A percentile compares a stretch with the other conserved stretches of the same genome.
These are phyloP conservation scores for Cymbopogon citratus DNA, from an alignment of 176 grass and related monocot genomes.

Conservation along the genomic window DNA sequence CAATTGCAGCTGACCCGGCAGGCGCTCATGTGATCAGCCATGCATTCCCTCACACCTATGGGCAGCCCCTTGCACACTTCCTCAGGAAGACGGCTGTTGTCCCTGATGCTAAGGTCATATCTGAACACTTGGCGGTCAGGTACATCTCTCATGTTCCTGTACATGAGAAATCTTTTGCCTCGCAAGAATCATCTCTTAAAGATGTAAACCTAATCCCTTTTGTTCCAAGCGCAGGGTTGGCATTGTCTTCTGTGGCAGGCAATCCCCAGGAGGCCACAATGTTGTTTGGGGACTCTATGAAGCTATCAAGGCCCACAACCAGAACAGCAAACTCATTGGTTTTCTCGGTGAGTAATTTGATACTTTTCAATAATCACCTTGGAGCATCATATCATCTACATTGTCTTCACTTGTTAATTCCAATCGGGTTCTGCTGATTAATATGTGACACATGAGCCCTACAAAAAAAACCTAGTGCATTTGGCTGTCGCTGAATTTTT, in stretches of 20 bases:
- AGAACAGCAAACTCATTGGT: constrained; percentile 76
- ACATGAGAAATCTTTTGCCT: neutral
- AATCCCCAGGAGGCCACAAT: constrained; percentile 97
- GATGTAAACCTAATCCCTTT: neutral
- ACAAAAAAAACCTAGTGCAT: neutral
- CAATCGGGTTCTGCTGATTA: neutral
- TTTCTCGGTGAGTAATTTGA: constrained; percentile 66
- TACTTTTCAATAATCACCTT: neutral
- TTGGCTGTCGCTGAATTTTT: neutral
- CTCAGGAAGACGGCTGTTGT: constrained; percentile 72
- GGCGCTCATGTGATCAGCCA: constrained; percentile 91
- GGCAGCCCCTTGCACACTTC: constrained; percentile 82
- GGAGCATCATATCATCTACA: neutral
- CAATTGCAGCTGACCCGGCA: constrained; percentile 74
- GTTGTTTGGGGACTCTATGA: constrained; percentile 87
- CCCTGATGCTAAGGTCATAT: constrained; percentile 76
- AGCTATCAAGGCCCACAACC: constrained; percentile 92
- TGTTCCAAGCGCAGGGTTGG: constrained; percentile 61
- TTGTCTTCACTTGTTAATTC: neutral
- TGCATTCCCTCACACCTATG: constrained; percentile 77
- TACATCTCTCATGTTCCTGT: neutral
- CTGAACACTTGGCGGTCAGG: constrained; percentile 70
- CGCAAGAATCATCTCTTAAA: neutral
- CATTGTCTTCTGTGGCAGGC: constrained; percentile 93
- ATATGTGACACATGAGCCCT: neutral